Base-by-base conservation (phyloP, 768 basidiomycete species). In the Hydnomerulius pinastri region DNA sequence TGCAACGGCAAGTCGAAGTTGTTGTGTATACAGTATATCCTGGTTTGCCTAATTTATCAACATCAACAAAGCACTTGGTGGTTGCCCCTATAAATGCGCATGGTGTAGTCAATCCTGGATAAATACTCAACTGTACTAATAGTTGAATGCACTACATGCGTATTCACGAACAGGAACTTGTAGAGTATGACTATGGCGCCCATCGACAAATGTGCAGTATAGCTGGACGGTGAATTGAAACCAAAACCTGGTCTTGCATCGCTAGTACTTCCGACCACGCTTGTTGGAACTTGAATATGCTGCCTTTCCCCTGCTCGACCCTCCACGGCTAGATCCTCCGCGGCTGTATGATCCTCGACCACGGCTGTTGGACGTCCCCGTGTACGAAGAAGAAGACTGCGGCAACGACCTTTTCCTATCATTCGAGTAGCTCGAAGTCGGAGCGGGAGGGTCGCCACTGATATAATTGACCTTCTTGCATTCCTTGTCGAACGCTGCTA, bases 401-500 rank as follows among this genome's bases (percentile, higher is more conserved):
- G 48, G 12, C 6, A 7, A 28, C 13, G 27, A 18, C 27, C 47
- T 37, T 25, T 55, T 68, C 43, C 53, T 61, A n/a, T 43, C 28
- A 28, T 43, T 43, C 15, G 33, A 35, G 33, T 35, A 17, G 4
- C 53, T 38, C 11, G 53, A 45, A 13, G 41, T 32, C 27, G 53
- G 24, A 9, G 40, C 48, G 29, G 33, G 29, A 11, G 39, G 27
- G 5, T 17, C 49, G 18, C 20, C 27, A 28, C 53, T 64, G 28
- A 43, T 23, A 41, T 77, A 75, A 0, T 58, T 65, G 1, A 59
- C 70, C 50, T 70, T 73, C 49, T 66, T 65, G 55, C 74, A 76
- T 49, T 74, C 74, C 23, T 38, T 58, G 33, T 76, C 75, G 56
- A 78, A 80, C 2, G 71, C 69, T 24, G 52, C 59, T 15, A 77